Percentiles rank a stretch among this genome's conserved stretches.
Conservation (phyloP, 2,329 filamentous ascomycete species). For the Didymella pomorum region DNA sequence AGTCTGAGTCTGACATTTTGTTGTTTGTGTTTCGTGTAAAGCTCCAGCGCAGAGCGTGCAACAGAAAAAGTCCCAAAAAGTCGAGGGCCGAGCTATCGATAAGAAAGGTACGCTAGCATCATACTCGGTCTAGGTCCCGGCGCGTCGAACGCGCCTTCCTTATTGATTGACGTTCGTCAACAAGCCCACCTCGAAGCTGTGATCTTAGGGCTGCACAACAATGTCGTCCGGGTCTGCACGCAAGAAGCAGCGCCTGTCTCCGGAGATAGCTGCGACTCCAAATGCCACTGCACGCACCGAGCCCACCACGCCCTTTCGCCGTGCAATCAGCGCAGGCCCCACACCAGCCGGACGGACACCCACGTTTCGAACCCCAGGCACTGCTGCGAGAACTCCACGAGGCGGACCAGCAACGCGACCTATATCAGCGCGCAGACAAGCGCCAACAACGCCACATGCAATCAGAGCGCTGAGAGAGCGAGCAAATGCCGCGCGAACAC, state of each 20-base stretch:
- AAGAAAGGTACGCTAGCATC: constrained; percentile 21
- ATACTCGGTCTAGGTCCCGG: constrained; percentile 14
- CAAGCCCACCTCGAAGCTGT: constrained; percentile 23
- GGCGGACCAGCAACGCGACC: constrained; percentile 45
- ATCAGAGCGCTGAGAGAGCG: constrained; percentile 63
- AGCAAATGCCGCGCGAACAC: constrained; percentile 58
- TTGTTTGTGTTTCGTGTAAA: constrained; percentile 33
- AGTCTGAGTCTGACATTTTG: constrained; percentile 57
- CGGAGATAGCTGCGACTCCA: constrained; percentile 39
- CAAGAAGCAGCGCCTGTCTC: constrained; percentile 47
- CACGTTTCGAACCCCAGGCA: constrained; percentile 46
- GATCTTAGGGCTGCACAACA: constrained; percentile 16
- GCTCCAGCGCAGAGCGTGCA: constrained; percentile 25
- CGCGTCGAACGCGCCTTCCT: constrained; percentile 36
- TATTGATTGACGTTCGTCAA: constrained; percentile 28
- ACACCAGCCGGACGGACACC: constrained; percentile 46
- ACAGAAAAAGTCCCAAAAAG: constrained; percentile 36
- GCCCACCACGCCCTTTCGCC: constrained; percentile 47
- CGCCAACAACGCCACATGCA: constrained; percentile 64
- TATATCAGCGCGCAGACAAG: constrained; percentile 46
- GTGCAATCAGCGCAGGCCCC: constrained; percentile 46
- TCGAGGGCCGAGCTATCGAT: constrained; percentile 38
- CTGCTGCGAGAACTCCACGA: constrained; percentile 45
- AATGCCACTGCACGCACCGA: constrained; percentile 26
- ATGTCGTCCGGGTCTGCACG: constrained; percentile 51